Base-by-base conservation (phyloP, 495 filamentous ascomycete genomes). In the Entonaema liquescens region DNA sequence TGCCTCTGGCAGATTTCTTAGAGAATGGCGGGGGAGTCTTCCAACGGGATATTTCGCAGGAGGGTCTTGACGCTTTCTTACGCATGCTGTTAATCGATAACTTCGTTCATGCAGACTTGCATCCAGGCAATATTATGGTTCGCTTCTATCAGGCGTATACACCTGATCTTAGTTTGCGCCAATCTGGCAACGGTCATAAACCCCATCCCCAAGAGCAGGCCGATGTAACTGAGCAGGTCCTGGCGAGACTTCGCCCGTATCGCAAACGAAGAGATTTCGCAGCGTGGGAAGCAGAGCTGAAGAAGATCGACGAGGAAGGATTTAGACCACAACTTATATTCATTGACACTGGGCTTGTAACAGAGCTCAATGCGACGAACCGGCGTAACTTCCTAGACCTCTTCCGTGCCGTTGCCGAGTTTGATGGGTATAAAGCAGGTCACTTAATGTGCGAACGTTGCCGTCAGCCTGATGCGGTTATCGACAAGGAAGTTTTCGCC, bases 41-140 rank as follows among this genome's bases (percentile, higher is more conserved):
- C 79, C 94, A 97, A 76, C 86, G 91, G 63, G 96, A 98, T 56
- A 97, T 99, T 64, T 93, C 95, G 11, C 90, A 95, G 67, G 95
- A 98, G 83, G 96, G 96, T 3, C 88, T 99, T 5, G 93, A 99
- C 74, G 94, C 94, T n/a, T 99, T 99, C 80, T 79, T 99, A 60
- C 93, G 93, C 67, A 99, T 99, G 96, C 84, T 99, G 3, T 85
- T 99, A 12, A 90, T 99, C 57, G 96, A 99, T 77, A 98, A 99
- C 75, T 99, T 99, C 77, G 89, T 98, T 58, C 96, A 99, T 73
- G 95, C 96, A n/a, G 96, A 99, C 79, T 83, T 99, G 9, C 96
- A 99, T 73, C 96, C 96, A 0, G 96, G 96, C 7, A 99, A 99
- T 77, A 98, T 99, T 82, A 98, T 99, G 95, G 96, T 99, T 52